These are phyloP conservation scores for Nissolia schottii DNA, from an alignment of 306 rosid species.

Conservation along the genomic window DNA sequence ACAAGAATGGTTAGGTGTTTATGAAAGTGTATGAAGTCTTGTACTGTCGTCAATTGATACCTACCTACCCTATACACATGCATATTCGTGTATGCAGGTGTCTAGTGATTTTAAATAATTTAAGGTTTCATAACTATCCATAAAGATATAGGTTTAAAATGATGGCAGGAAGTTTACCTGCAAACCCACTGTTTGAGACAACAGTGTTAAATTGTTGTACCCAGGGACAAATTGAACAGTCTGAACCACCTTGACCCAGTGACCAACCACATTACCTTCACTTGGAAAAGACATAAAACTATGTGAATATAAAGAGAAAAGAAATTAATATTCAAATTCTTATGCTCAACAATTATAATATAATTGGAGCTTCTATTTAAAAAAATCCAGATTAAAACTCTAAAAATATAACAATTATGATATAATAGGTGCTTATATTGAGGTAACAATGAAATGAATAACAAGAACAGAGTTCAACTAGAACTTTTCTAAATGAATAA, in stretches of 20 bases:
- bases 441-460: no score
- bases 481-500: not conserved
- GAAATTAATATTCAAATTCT: not conserved
- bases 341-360: constrained; percentile 14
- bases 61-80: not conserved
- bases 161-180: constrained; percentile 55
- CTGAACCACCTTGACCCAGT: constrained; percentile 72
- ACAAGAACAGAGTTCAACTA: not conserved
- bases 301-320: constrained; percentile 7
- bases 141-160: constrained; percentile 12
- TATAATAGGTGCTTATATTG: no score
- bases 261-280: constrained; percentile 73
- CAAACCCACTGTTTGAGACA: constrained; percentile 83
- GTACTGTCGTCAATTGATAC: not conserved
- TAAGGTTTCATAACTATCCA: constrained; percentile 4
- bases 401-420: no score
- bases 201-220: constrained; percentile 62
- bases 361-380: not conserved
- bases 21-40: constrained; percentile 6
- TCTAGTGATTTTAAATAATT: not conserved
- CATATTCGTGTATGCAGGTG: no score
- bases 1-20: not conserved
- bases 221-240: constrained; percentile 75
- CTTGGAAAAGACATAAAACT: constrained; percentile 26
- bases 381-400: not conserved